phyloP scores from a whole-genome alignment of 441 rosid species.

The Gossypium trilobum region DNA sequence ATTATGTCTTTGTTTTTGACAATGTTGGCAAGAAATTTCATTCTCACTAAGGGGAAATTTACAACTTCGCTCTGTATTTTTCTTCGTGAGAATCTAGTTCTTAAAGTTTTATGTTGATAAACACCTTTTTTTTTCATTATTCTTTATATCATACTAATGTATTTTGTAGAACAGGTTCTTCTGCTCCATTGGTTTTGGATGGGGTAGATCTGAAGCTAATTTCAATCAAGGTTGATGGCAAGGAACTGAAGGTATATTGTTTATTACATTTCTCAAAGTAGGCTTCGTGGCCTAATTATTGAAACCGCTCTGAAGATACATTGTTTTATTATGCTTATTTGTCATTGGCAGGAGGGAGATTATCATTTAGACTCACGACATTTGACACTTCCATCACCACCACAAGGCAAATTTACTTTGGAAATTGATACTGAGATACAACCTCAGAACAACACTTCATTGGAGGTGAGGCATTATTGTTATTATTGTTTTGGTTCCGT shows the following conservation, averaged over 20 bases:
- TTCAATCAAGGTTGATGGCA: conserved; percentile 55
- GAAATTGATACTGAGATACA: conserved; percentile 73
- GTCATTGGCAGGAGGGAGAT: conserved; percentile 47
- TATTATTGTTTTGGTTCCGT: neutral
- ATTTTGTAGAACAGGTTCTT: conserved; percentile 44
- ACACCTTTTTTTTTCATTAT: neutral
- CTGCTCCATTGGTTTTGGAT: conserved; percentile 68
- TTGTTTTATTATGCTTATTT: neutral
- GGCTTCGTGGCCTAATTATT: neutral
- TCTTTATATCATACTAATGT: conserved; percentile 8
- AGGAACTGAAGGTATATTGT: conserved; percentile 56
- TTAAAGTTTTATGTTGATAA: neutral
- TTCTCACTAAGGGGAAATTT: neutral
- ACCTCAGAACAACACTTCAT: conserved; percentile 89
- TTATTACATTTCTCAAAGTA: neutral
- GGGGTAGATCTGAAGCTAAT: conserved; percentile 70
- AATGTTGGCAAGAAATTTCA: neutral
- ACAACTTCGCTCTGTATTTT: neutral
- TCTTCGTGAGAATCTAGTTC: neutral
- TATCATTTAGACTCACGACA: conserved; percentile 55
- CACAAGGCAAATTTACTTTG: conserved; percentile 53
- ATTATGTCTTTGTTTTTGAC: neutral
- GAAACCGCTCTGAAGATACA: neutral
- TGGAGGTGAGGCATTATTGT: conserved; percentile 46
- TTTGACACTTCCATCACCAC: conserved; percentile 58